Evolutionary conservation across 352 stramenopile genomes (phyloP).

Genomic region (Phytophthora melonis): DNA sequence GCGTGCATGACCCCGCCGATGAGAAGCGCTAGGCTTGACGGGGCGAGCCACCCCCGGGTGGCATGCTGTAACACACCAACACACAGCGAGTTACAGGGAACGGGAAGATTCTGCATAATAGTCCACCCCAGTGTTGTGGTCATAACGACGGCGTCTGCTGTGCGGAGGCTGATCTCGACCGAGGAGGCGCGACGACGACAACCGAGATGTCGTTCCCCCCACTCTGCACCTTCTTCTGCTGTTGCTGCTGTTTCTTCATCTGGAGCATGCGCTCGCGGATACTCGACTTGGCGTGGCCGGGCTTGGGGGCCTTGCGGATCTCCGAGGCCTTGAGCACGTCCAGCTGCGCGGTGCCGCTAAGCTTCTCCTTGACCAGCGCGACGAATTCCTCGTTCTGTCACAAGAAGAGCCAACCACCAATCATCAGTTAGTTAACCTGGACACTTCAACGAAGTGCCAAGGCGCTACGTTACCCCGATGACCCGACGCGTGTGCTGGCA

Average conservation of each 20-base stretch:
- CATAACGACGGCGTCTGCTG: slow-evolving; percentile 38
- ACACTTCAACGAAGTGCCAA: not conserved
- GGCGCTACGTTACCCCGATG: slow-evolving; percentile 50
- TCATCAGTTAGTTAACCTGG: not conserved
- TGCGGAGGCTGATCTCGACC: slow-evolving; percentile 27
- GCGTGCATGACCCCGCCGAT: no score
- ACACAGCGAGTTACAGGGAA: slow-evolving; percentile 36
- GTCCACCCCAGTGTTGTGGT: slow-evolving; percentile 27
- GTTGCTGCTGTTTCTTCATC: slow-evolving; percentile 58
- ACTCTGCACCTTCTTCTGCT: slow-evolving; percentile 39
- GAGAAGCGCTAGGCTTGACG: no score
- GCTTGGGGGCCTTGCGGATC: slow-evolving; percentile 46
- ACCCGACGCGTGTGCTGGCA: slow-evolving; percentile 59
- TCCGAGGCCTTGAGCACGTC: slow-evolving; percentile 76
- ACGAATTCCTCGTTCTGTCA: slow-evolving; percentile 64
- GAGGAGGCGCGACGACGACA: slow-evolving; percentile 32
- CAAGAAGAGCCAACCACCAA: not conserved
- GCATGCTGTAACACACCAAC: slow-evolving; percentile 1
- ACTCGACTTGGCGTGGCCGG: slow-evolving; percentile 47
- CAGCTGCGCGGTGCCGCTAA: slow-evolving; percentile 58
- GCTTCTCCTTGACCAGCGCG: slow-evolving; percentile 62
- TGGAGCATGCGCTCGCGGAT: slow-evolving; percentile 67
- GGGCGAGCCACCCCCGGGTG: no score
- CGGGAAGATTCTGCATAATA: slow-evolving; percentile 34
- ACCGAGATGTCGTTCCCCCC: slow-evolving; percentile 39